Percentiles rank a stretch among this genome's conserved stretches.
Evolutionary conservation across 257 asterid species (phyloP).

Genomic region (Paraleonurus japonicus): DNA sequence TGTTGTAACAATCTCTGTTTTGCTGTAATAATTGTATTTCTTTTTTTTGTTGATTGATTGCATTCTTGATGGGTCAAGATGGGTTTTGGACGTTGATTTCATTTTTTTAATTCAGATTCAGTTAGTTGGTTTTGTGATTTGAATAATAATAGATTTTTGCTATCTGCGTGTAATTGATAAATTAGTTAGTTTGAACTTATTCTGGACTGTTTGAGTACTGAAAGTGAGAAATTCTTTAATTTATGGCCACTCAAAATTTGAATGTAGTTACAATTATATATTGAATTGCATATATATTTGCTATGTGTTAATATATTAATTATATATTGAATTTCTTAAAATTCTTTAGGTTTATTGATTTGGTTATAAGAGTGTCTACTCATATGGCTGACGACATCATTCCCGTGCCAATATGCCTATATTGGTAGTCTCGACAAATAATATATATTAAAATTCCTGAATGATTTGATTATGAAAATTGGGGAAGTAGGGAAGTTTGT

Average conservation of each 20-base stretch:
- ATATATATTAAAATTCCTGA: no score
- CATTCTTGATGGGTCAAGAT: not conserved
- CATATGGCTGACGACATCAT: no score
- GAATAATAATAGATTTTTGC: not conserved
- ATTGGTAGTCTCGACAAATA: no score
- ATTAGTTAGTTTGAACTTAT: not conserved
- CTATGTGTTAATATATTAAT: not conserved
- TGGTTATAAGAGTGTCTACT: no score
- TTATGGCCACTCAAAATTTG: not conserved
- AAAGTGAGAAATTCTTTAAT: not conserved
- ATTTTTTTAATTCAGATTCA: slow-evolving; percentile 5
- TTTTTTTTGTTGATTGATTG: not conserved
- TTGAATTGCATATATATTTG: not conserved
- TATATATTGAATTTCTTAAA: no score
- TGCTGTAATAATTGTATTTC: not conserved
- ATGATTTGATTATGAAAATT: no score
- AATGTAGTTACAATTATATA: slow-evolving; percentile 4
- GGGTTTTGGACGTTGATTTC: no score
- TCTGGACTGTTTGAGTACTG: not conserved
- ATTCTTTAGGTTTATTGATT: no score
- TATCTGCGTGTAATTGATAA: not conserved
- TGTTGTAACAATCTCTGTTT: not conserved
- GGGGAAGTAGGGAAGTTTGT: no score
- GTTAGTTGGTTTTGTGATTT: not conserved
- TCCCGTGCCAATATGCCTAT: no score